Base-by-base conservation (phyloP, 768 basidiomycete species). In the Xerocomus brunneocitrinus region DNA sequence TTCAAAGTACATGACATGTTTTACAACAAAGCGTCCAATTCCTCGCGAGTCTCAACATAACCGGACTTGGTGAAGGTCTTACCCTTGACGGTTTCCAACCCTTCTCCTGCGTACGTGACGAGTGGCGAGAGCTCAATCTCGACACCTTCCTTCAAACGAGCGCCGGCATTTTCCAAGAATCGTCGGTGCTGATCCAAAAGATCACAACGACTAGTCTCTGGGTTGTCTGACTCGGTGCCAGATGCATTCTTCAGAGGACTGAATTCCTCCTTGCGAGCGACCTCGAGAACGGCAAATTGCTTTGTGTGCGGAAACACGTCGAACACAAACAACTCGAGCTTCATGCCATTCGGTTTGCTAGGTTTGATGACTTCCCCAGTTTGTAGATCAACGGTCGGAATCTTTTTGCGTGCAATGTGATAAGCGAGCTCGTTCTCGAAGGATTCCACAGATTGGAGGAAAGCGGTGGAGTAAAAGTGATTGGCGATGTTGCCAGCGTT, bases 331-430 rank as follows among this genome's bases (percentile, higher is more conserved):
- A 95, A 76, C 72, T 99, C 97, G 57, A 99, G 83, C 74, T 99
- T 99, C 91, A 98, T 95, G 56, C 97, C 97, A 69, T 99, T 98
- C n/a, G 93, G 90, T 65, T 85, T 85, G 57, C 73, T 70, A 2
- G 97, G 95, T 66, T 94, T 95, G 66, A 95, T 71, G 4, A 64
- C 25, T 56, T 83, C 75, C 19, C 91, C 94, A 13, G 80, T 79
- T 51, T 78, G 64, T 54, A 91, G 62, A 65, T 91, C 84, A 57
- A 94, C 75, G 61, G 87, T 81, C 7, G 93, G 78, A 59, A 99
- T 98, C 80, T 98, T 99, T 75, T 99, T 99, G 62, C 88, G 84
- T 38, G 97, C 97, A 62, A 99, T 94, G 75, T 99, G 97, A 83
- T 90, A 98, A 13, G 94, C 87, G 72, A 99, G 89, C 53, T 90